phyloP scores from a whole-genome alignment of 495 filamentous ascomycete genomes.

The Astrocystis sublimbata region DNA sequence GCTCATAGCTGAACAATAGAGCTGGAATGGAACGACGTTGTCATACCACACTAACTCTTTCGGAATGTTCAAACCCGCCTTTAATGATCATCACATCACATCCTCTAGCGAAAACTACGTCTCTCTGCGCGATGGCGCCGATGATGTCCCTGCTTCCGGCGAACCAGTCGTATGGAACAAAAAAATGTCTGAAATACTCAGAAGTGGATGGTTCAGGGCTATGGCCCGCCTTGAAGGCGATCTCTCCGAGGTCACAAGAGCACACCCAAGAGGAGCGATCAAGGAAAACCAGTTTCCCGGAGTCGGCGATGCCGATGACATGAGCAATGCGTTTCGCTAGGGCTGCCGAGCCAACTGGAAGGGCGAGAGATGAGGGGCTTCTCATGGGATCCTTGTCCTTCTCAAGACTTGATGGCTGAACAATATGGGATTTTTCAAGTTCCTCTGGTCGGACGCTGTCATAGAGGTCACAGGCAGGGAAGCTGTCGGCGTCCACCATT shows the following conservation, averaged over 20 bases:
- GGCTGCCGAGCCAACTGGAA: neutral
- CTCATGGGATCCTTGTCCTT: neutral
- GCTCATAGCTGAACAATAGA: neutral
- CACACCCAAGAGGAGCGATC: conserved; percentile 33
- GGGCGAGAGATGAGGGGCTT: neutral
- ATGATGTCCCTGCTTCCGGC: neutral
- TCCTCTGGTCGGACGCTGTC: conserved; percentile 14
- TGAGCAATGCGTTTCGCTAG: conserved; percentile 23
- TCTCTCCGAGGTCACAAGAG: conserved; percentile 10
- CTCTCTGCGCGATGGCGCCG: neutral
- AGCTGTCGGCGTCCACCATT: neutral
- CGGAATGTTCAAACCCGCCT: neutral
- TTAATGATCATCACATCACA: neutral
- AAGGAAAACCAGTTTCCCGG: conserved; percentile 32
- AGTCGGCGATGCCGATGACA: conserved; percentile 25
- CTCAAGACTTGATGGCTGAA: neutral
- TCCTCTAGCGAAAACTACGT: neutral
- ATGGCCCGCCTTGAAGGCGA: neutral
- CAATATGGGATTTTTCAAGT: conserved; percentile 2
- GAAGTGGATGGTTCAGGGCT: neutral
- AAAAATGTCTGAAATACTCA: neutral
- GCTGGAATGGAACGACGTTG: neutral
- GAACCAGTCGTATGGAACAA: neutral
- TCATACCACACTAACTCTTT: neutral
- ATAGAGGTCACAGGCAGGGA: neutral